Base-by-base conservation (phyloP, 768 basidiomycete genomes). In the Coprinopsis strossmayeri region DNA sequence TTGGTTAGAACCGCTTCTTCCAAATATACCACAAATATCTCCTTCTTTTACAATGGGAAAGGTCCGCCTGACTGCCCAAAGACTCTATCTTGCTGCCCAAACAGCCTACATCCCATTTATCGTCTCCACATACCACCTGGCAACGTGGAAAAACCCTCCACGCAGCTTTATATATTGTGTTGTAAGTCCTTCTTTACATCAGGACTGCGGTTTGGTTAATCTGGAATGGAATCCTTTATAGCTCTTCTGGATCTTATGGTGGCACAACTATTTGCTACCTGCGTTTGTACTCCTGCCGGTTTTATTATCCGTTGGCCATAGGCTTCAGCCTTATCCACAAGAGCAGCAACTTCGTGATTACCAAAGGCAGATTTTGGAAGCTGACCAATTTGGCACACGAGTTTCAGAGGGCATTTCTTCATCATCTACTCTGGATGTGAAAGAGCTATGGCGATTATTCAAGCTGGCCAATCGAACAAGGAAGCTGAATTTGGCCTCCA, bases 161-260 rank as follows among this genome's bases (percentile, higher is more conserved):
- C 71, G 55, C 32, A 86, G 84, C 51, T 54, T 69, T 11, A 45
- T 61, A 9, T 73, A 73, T 49, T 87, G 83, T 53, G 46, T 57
- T 26, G 84, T 84, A 55, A 45, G 79, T 70, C n/a, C 5, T 18
- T 12, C 26, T 18, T 24, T 30, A 12, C 18, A 20, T 38, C 37
- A 18, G 7, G 5, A 10, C 10, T 20, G 18, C 40, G 13, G 35
- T 20, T 26, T 27, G 48, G 13, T 46, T 17, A 13, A 30, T 9
- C 37, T 9, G 51, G 26, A n/a, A 15, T 41, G 28, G 30, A 39
- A 30, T 46, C 35, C 12, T 37, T 39, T 21, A 30, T 52, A 84
- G 84, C 48, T 69, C 1, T 86, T 75, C 53, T 86, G 84, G 84
- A 60, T 71, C 28, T 56, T 84, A 13, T 86, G 84, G 84, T 76